Base-by-base conservation (phyloP, 164 flowering plant species). In the Tinospora cordifolia region DNA sequence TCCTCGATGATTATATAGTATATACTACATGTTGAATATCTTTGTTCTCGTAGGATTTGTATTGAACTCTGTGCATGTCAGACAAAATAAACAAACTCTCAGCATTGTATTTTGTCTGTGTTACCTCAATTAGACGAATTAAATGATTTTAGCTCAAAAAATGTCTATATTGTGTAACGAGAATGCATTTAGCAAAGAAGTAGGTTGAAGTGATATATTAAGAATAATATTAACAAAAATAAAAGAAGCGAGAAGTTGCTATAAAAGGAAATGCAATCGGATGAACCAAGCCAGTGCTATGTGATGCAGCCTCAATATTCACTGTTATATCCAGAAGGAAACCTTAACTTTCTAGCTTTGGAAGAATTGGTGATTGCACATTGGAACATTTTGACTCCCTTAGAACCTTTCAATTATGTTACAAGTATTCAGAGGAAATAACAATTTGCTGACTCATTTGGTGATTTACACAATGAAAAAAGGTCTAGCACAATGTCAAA, bases 171-270 rank as follows among this genome's bases (percentile, higher is more conserved):
- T 30, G 21, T 7, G 1, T 7, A 19, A 54, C 10, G 60, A 21
- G 60, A 54, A 54, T 21, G 60, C 60, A 54, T 54, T 19, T 54
- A 54, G 60, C 60, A 54, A n/a, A 44, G 47, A 44, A 44, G 47
- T 44, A 44, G 60, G 60, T 54, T 24, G 0, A 44, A 9, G 14
- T 44, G 14, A 21, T 54, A 21, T 19, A 54, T 54, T 54, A 54
- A 19, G 24, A 0, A 54, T 54, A 0, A 54, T 54, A 8, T 24
- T 21, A 54, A 21, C 10, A 17, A 21, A 54, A 21, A 22, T n/a
- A 19, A 22, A 21, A 54, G 60, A 19, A 54, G 47, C 21, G 60
- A 54, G 19, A 54, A 21, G 21, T 54, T 19, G 7, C 21, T 21
- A n/a, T 8, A 54, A 25, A 54, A 54, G 8, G 21, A 54, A 3